Conservation (phyloP, 306 rosid genomes). For the Inga leiocalycina region DNA sequence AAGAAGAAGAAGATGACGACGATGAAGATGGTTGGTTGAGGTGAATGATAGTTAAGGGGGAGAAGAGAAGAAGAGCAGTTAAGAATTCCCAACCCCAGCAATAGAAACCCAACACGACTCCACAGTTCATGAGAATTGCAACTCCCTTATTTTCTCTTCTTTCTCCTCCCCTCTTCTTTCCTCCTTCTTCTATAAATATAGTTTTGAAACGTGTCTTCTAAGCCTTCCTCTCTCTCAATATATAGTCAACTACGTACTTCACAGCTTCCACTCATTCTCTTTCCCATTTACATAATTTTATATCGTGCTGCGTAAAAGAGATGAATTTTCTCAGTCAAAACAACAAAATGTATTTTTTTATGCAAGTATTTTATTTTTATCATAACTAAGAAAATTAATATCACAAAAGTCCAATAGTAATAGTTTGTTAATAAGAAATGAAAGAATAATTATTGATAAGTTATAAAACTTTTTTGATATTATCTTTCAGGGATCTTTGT, state of each 20-base stretch:
- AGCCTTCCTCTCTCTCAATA: conserved; percentile 39
- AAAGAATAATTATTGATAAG: too few species aligned
- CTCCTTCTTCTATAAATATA: conserved; percentile 21
- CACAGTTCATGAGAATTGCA: conserved; percentile 96
- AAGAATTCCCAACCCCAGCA: conserved; percentile 99
- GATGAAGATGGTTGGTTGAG: neutral
- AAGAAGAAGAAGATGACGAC: neutral
- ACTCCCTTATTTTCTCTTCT: conserved; percentile 30
- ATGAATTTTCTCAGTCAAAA: conserved; percentile 26
- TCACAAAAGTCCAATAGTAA: too few species aligned
- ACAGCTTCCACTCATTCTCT: conserved; percentile 22
- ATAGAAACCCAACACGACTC: conserved; percentile 99
- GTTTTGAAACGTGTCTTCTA: conserved; percentile 62
- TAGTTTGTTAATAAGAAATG: too few species aligned
- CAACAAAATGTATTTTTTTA: neutral
- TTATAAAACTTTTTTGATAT: too few species aligned
- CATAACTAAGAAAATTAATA: too few species aligned
- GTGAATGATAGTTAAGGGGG: conserved; percentile 29
- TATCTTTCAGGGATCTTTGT: too few species aligned
- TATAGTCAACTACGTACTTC: conserved; percentile 19
- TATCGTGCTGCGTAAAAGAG: neutral
- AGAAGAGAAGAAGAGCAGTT: conserved; percentile 98
- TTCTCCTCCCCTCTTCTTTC: conserved; percentile 18
- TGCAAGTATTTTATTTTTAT: too few species aligned
- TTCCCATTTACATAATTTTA: neutral